Evolutionary conservation across 768 basidiomycete species (phyloP).

Genomic region (Omphalotus guepiniiformis): DNA sequence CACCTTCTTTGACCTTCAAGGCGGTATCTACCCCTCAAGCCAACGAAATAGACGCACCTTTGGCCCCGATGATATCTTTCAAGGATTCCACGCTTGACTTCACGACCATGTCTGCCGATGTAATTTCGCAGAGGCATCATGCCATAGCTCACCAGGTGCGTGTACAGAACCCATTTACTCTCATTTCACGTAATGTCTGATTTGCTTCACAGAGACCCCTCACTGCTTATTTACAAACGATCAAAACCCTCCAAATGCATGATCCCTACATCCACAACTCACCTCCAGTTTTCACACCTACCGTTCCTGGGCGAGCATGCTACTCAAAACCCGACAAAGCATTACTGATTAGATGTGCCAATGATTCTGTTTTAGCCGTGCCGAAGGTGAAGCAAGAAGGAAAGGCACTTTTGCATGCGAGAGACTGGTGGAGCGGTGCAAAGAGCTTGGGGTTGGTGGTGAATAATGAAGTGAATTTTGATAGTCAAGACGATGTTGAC

Average conservation of each 20-base stretch:
- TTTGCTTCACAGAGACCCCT: conserved; percentile 25
- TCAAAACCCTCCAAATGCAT: conserved; percentile 39
- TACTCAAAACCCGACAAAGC: conserved; percentile 36
- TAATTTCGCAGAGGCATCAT: conserved; percentile 50
- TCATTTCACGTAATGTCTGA: neutral
- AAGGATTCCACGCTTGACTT: conserved; percentile 56
- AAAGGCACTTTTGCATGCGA: conserved; percentile 47
- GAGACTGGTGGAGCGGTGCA: conserved; percentile 81
- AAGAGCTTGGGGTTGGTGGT: conserved; percentile 24
- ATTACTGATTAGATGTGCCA: conserved; percentile 54
- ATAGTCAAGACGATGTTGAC: conserved; percentile 5
- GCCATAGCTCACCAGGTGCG: conserved; percentile 69
- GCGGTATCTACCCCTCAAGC: conserved; percentile 47
- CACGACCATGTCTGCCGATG: conserved; percentile 46
- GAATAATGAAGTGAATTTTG: conserved; percentile 6
- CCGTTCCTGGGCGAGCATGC: conserved; percentile 36
- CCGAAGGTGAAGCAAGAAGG: conserved; percentile 59
- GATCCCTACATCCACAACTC: conserved; percentile 21
- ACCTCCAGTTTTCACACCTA: conserved; percentile 9
- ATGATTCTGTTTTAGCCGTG: conserved; percentile 48
- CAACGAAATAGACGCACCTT: conserved; percentile 27
- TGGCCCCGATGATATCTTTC: conserved; percentile 58
- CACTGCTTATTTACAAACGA: conserved; percentile 27
- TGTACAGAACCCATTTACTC: neutral
- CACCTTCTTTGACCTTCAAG: conserved; percentile 38